Evolutionary conservation across 768 basidiomycete genomes (phyloP).

Genomic region (Cyathus striatus): DNA sequence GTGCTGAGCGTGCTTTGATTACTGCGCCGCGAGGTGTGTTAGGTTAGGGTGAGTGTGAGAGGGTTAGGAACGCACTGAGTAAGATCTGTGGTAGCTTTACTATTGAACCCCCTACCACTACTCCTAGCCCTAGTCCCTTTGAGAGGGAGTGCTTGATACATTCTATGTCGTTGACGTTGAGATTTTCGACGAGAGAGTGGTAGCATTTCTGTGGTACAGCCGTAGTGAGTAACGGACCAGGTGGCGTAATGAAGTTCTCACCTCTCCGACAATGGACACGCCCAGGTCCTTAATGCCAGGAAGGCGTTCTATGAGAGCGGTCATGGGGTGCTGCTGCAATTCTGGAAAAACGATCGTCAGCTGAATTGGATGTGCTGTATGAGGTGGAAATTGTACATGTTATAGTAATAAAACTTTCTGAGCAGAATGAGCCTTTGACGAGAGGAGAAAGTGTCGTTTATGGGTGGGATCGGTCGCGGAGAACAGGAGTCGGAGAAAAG

Average conservation of each 20-base stretch:
- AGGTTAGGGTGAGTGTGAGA: too few species aligned
- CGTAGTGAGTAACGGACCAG: neutral
- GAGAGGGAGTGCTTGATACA: conserved; percentile 92
- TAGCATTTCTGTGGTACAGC: conserved; percentile 63
- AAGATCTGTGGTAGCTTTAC: conserved; percentile 91
- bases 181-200: conserved; percentile 79
- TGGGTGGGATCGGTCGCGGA: too few species aligned
- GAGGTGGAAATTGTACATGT: too few species aligned
- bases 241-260: conserved; percentile 19
- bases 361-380: too few species aligned
- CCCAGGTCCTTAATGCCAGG: conserved; percentile 81
- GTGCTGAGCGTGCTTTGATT: conserved; percentile 65
- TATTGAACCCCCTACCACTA: conserved; percentile 88
- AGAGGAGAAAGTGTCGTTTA: too few species aligned
- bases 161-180: conserved; percentile 67
- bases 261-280: conserved; percentile 77
- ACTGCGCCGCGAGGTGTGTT: too few species aligned
- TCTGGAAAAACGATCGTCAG: too few species aligned
- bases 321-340: too few species aligned
- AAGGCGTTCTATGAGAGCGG: conserved; percentile 74
- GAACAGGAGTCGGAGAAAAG: too few species aligned
- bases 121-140: conserved; percentile 88
- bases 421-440: too few species aligned
- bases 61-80: conserved; percentile 68
- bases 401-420: too few species aligned